Conservation (phyloP, 192 early-diverging fungal genomes). For the Diversispora eburnea region DNA sequence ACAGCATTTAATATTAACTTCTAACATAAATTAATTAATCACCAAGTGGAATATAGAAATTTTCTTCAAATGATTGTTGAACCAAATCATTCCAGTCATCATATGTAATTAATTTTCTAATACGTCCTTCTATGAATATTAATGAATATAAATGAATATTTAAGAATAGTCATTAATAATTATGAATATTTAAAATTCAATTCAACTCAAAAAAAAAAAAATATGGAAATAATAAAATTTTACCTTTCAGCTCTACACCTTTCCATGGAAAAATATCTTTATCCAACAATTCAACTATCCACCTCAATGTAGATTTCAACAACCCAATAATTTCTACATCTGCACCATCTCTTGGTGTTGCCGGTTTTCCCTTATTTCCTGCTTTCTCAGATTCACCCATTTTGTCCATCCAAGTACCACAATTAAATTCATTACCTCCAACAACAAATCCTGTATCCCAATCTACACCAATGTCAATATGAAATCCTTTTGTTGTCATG, state of each 20-base stretch:
- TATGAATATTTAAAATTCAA: neutral
- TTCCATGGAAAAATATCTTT: constrained; percentile 41
- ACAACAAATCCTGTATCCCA: constrained; percentile 76
- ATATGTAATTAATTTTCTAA: constrained; percentile 51
- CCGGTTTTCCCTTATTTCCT: constrained; percentile 86
- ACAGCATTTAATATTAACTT: neutral
- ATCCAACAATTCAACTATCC: constrained; percentile 62
- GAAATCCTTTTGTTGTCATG: constrained; percentile 90
- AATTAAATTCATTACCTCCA: constrained; percentile 91
- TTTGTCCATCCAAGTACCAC: constrained; percentile 99
- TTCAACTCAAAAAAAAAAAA: neutral
- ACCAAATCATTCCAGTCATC: constrained; percentile 78
- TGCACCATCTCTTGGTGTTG: constrained; percentile 90
- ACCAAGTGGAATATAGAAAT: constrained; percentile 89
- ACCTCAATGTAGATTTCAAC: constrained; percentile 78
- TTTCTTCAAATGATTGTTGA: constrained; percentile 76
- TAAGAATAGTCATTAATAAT: no score
- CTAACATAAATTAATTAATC: constrained; percentile 10
- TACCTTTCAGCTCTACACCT: constrained; percentile 48
- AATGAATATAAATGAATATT: neutral
- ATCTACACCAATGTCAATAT: constrained; percentile 71
- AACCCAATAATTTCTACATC: constrained; percentile 90
- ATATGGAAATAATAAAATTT: neutral
- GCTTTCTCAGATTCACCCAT: constrained; percentile 94
- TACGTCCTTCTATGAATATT: constrained; percentile 31